These are phyloP conservation scores for Herpetospermum pedunculosum DNA, from an alignment of 306 rosid genomes.

Conservation along the genomic window DNA sequence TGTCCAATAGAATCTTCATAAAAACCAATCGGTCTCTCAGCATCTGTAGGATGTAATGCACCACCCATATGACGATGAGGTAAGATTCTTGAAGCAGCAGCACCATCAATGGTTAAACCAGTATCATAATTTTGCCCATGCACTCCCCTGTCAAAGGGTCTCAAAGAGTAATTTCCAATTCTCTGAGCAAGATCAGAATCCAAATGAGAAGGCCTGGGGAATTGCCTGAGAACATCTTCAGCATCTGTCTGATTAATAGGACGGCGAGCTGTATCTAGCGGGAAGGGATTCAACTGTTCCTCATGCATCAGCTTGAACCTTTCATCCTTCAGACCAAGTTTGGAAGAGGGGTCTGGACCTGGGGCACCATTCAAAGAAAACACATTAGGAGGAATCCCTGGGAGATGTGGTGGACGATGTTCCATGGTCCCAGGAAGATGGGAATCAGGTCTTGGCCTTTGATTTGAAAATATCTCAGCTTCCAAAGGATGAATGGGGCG, in stretches of 20 bases:
- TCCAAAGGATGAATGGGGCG: conserved; percentile 19
- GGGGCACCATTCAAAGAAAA: conserved; percentile 26
- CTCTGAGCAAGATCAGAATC: conserved; percentile 49
- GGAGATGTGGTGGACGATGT: conserved; percentile 21
- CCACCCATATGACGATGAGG: conserved; percentile 22
- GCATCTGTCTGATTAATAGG: conserved; percentile 37
- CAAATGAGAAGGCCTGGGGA: conserved; percentile 43
- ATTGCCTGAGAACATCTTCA: conserved; percentile 55
- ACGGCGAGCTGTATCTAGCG: conserved; percentile 22
- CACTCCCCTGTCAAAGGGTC: conserved; percentile 38
- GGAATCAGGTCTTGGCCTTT: conserved; percentile 18
- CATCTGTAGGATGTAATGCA: conserved; percentile 22
- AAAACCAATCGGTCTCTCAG: conserved; percentile 39
- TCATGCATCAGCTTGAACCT: conserved; percentile 47
- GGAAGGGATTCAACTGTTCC: conserved; percentile 24
- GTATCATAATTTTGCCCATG: conserved; percentile 24
- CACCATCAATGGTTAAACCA: conserved; percentile 23
- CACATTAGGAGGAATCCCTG: conserved; percentile 16
- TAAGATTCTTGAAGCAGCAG: conserved; percentile 25
- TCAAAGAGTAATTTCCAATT: conserved; percentile 31
- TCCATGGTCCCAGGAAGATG: conserved; percentile 19
- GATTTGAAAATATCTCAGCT: conserved; percentile 18
- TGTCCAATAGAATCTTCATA: conserved; percentile 37
- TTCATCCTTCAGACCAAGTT: conserved; percentile 46
- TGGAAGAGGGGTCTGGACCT: conserved; percentile 21